These are phyloP conservation scores for Royoungia palumana DNA, from an alignment of 768 basidiomycete species.

Conservation along the genomic window DNA sequence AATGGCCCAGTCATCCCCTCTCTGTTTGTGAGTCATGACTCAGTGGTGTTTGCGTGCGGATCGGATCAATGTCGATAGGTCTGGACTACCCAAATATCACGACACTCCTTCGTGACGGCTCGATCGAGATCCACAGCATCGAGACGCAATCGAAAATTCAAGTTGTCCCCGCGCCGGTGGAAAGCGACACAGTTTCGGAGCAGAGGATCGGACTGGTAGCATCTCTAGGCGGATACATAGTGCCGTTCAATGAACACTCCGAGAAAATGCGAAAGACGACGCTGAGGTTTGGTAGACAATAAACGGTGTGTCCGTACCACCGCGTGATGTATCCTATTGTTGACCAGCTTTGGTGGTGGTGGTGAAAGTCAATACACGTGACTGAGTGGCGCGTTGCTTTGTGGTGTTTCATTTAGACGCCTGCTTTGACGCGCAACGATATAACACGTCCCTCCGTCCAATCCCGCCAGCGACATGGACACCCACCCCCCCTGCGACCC, in stretches of 20 bases:
- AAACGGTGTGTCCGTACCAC: conserved; percentile 21
- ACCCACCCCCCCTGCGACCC: conserved; percentile 1
- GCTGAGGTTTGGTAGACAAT: conserved; percentile 26
- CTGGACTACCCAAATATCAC: conserved; percentile 81
- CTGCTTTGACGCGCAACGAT: conserved; percentile 8
- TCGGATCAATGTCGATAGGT: conserved; percentile 39
- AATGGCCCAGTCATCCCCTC: conserved; percentile 79
- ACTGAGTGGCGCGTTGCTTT: conserved; percentile 22
- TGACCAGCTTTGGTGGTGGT: neutral
- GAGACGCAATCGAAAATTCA: conserved; percentile 72
- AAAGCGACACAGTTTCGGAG: conserved; percentile 21
- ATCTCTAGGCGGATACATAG: conserved; percentile 37
- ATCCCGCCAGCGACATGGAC: neutral
- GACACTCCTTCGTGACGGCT: conserved; percentile 73
- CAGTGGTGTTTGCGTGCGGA: neutral
- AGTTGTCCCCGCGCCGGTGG: conserved; percentile 51
- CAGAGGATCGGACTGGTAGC: conserved; percentile 27
- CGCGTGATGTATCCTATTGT: conserved; percentile 6
- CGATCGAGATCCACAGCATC: conserved; percentile 78
- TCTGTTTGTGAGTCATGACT: conserved; percentile 58
- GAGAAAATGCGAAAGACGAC: conserved; percentile 38
- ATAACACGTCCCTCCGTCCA: conserved; percentile 2
- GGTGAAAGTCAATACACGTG: conserved; percentile 25
- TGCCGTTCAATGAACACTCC: conserved; percentile 40
- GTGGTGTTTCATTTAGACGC: conserved; percentile 13